These are phyloP conservation scores for Blastobotrys ciferrii DNA, from an alignment of 1,139 yeast species.

Conservation along the genomic window DNA sequence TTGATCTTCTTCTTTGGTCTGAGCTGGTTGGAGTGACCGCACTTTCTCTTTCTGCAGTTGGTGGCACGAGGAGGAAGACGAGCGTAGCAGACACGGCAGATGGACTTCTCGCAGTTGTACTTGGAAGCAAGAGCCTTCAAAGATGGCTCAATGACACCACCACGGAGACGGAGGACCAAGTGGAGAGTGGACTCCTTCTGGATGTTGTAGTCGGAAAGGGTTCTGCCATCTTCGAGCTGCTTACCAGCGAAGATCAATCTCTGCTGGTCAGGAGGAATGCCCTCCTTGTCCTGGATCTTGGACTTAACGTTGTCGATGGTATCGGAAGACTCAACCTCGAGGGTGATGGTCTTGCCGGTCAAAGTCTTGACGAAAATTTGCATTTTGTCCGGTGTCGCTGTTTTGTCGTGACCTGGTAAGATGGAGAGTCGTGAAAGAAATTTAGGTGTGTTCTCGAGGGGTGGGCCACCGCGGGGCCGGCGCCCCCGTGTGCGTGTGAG, in stretches of 20 bases:
- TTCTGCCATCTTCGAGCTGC: slow-evolving; percentile 93
- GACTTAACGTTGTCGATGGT: slow-evolving; percentile 92
- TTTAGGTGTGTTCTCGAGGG: slow-evolving; percentile 5
- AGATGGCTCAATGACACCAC: slow-evolving; percentile 99
- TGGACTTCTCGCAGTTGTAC: slow-evolving; percentile 99
- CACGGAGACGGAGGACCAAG: slow-evolving; percentile 86
- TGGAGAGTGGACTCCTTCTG: slow-evolving; percentile 91
- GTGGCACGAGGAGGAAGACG: slow-evolving; percentile 99
- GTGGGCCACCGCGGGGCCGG: not conserved
- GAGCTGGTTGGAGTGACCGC: slow-evolving; percentile 99
- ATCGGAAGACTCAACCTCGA: slow-evolving; percentile 93
- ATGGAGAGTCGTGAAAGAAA: not conserved
- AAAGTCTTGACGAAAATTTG: slow-evolving; percentile 77
- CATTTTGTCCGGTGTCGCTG: slow-evolving; percentile 40
- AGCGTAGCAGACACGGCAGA: slow-evolving; percentile 99
- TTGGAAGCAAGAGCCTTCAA: slow-evolving; percentile 98
- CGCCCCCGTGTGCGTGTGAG: slow-evolving; percentile 2
- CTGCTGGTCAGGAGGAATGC: slow-evolving; percentile 94
- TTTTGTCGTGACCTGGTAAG: slow-evolving; percentile 7
- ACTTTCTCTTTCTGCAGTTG: slow-evolving; percentile 99
- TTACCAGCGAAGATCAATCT: slow-evolving; percentile 92
- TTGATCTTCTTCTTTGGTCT: slow-evolving; percentile 99
- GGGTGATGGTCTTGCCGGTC: slow-evolving; percentile 79
- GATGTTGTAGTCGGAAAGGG: slow-evolving; percentile 90
- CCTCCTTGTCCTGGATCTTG: slow-evolving; percentile 93